These are phyloP conservation scores for Fusarium nurragi DNA, from an alignment of 2,329 filamentous ascomycete genomes.

Conservation along the genomic window DNA sequence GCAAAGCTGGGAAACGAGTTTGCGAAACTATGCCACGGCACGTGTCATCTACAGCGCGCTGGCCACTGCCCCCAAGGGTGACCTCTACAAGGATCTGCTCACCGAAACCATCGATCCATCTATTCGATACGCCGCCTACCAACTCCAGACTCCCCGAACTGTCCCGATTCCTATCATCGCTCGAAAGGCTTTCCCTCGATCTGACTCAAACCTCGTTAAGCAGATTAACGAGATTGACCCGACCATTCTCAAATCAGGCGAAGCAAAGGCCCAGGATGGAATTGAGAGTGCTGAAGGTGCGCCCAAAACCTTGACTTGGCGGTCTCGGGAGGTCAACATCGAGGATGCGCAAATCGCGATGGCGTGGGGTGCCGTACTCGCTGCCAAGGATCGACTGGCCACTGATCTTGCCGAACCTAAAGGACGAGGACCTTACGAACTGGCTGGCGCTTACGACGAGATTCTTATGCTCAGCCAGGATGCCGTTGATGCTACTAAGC, in stretches of 20 bases:
- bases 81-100: constrained; percentile 86
- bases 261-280: constrained; percentile 59
- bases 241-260: constrained; percentile 68
- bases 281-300: constrained; percentile 62
- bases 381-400: constrained; percentile 60
- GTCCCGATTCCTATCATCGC: constrained; percentile 82
- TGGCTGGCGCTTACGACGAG: constrained; percentile 88
- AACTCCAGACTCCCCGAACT: constrained; percentile 86
- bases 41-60: constrained; percentile 86
- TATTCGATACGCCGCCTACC: constrained; percentile 93
- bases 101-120: constrained; percentile 90
- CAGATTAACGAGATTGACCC: constrained; percentile 77
- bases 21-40: constrained; percentile 78
- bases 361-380: constrained; percentile 76
- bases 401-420: constrained; percentile 57
- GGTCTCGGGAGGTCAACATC: constrained; percentile 83
- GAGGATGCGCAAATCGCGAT: constrained; percentile 93
- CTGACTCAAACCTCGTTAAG: constrained; percentile 68
- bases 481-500: constrained; percentile 90
- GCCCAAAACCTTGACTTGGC: constrained; percentile 84
- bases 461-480: constrained; percentile 92
- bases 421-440: constrained; percentile 66
- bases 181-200: constrained; percentile 77
- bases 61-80: constrained; percentile 66
- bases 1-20: constrained; percentile 82